Evolutionary conservation across 805 yeast genomes (phyloP).

Genomic region (Tetrapisispora nanseiensis): DNA sequence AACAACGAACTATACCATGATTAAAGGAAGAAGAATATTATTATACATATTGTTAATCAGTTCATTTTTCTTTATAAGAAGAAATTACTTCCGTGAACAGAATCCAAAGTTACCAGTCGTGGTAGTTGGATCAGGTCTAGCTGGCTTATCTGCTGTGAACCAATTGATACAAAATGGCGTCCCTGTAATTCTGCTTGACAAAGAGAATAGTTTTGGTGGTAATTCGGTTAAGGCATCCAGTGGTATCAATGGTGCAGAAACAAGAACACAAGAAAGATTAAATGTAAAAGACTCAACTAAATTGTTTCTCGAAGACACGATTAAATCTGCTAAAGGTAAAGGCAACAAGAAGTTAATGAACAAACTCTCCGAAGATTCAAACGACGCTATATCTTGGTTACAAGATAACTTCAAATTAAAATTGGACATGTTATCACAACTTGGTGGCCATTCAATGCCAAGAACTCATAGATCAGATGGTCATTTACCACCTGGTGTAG

Average conservation of each 20-base stretch:
- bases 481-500: slow-evolving; percentile 50
- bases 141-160: slow-evolving; percentile 41
- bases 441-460: slow-evolving; percentile 76
- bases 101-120: slow-evolving; percentile 28
- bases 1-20: neutral
- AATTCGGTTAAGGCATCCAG: slow-evolving; percentile 54
- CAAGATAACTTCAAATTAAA: slow-evolving; percentile 53
- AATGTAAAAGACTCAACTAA: slow-evolving; percentile 47
- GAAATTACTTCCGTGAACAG: neutral
- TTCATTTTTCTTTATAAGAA: neutral
- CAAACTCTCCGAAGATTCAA: slow-evolving; percentile 52
- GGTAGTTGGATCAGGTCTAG: slow-evolving; percentile 48
- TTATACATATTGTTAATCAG: neutral
- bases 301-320: slow-evolving; percentile 54
- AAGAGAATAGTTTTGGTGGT: slow-evolving; percentile 42
- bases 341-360: slow-evolving; percentile 51
- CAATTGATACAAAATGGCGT: slow-evolving; percentile 31
- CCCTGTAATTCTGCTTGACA: slow-evolving; percentile 41
- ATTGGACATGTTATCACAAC: slow-evolving; percentile 56
- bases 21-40: neutral
- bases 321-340: slow-evolving; percentile 51
- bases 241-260: slow-evolving; percentile 62
- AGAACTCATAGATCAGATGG: slow-evolving; percentile 72
- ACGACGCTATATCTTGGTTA: slow-evolving; percentile 64
- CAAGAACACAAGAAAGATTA: slow-evolving; percentile 46